phyloP scores from a whole-genome alignment of 305 asterid genomes.

The Fraxinus nigra region DNA sequence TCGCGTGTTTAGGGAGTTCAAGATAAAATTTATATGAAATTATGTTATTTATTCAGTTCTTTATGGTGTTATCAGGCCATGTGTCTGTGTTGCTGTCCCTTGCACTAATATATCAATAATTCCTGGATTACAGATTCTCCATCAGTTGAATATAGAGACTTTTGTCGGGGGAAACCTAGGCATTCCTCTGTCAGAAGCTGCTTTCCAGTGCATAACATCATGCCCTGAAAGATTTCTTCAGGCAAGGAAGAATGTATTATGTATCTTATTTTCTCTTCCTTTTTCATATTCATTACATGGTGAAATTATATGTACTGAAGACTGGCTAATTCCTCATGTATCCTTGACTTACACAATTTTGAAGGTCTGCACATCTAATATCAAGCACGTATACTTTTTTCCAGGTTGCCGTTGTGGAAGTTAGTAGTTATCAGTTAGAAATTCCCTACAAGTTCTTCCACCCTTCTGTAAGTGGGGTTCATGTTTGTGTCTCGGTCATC shows the following conservation, averaged over 20 bases:
- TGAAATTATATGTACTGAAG: background rate
- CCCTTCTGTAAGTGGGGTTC: constrained; percentile 31
- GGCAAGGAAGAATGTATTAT: constrained; percentile 20
- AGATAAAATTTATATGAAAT: background rate
- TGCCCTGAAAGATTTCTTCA: constrained; percentile 28
- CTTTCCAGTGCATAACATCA: constrained; percentile 30
- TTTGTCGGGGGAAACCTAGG: constrained; percentile 44
- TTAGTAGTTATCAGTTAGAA: constrained; percentile 48
- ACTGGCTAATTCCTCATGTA: background rate
- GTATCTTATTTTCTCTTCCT: background rate
- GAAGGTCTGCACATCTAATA: background rate
- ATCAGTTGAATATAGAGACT: constrained; percentile 28
- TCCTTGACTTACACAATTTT: background rate
- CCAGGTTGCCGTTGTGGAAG: constrained; percentile 45
- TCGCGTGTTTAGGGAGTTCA: background rate
- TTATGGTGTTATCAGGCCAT: background rate
- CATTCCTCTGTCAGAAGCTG: constrained; percentile 43
- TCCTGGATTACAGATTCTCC: constrained; percentile 27
- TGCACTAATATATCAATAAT: constrained; percentile 1
- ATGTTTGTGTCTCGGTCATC: background rate
- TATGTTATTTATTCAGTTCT: background rate
- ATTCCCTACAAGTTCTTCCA: constrained; percentile 32
- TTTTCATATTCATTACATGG: background rate
- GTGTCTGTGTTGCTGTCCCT: background rate
- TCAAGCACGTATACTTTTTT: constrained; percentile 3